Conservation (phyloP, 2,329 filamentous ascomycete species). For the Fusarium compactum region DNA sequence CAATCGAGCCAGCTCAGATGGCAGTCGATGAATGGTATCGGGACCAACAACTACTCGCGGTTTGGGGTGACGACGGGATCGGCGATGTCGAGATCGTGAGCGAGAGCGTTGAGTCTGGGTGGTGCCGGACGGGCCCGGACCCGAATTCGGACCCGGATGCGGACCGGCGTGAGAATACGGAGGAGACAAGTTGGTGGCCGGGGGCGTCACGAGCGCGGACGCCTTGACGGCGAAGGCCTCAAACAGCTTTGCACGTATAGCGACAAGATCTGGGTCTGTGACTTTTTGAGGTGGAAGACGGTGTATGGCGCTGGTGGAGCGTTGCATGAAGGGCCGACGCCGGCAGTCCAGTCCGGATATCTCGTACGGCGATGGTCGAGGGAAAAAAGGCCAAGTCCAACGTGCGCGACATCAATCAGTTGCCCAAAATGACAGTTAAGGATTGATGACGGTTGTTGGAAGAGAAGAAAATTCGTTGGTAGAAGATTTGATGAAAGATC, state of each 20-base stretch:
- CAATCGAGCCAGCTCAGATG: slow-evolving; percentile 52
- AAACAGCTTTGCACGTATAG: slow-evolving; percentile 24
- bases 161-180: slow-evolving; percentile 14
- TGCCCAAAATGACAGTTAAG: slow-evolving; percentile 17
- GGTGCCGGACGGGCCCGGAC: slow-evolving; percentile 1
- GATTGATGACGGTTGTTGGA: background rate
- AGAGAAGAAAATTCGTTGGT: background rate
- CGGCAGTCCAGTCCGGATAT: slow-evolving; percentile 3
- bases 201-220: slow-evolving; percentile 33
- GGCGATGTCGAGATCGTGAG: slow-evolving; percentile 8
- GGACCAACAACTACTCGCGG: slow-evolving; percentile 54
- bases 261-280: slow-evolving; percentile 35
- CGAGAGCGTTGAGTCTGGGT: slow-evolving; percentile 9
- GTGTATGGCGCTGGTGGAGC: slow-evolving; percentile 15
- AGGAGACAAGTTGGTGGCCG: slow-evolving; percentile 35
- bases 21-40: slow-evolving; percentile 50
- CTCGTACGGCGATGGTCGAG: background rate
- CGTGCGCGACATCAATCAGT: slow-evolving; percentile 26
- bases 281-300: slow-evolving; percentile 24
- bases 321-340: slow-evolving; percentile 33
- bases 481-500: slow-evolving; percentile 16
- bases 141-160: slow-evolving; percentile 1
- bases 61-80: slow-evolving; percentile 18
- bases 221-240: slow-evolving; percentile 32
- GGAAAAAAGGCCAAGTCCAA: background rate